Conservation (phyloP, 352 stramenopile species). For the Phytophthora sp. region DNA sequence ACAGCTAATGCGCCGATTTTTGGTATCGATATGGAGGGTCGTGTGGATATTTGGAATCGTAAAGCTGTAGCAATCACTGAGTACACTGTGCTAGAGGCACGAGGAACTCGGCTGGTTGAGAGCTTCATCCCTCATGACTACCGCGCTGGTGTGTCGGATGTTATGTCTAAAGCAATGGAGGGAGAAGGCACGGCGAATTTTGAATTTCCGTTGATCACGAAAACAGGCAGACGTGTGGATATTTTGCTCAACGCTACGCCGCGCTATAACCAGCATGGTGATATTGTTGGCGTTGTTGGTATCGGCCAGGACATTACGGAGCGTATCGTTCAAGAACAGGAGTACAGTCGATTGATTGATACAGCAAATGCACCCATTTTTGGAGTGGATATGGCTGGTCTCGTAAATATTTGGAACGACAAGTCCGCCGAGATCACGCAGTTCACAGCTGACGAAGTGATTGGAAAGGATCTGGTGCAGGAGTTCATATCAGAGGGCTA, state of each 20-base stretch:
- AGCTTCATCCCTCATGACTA: constrained; percentile 89
- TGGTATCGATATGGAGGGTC: constrained; percentile 82
- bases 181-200: constrained; percentile 83
- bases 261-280: constrained; percentile 79
- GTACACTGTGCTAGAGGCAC: constrained; percentile 90
- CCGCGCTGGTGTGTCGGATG: constrained; percentile 55
- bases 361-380: constrained; percentile 91
- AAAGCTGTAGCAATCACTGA: constrained; percentile 91
- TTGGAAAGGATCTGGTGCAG: constrained; percentile 88
- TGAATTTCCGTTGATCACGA: constrained; percentile 89
- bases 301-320: constrained; percentile 87
- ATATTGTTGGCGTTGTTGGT: constrained; percentile 83
- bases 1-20: constrained; percentile 92
- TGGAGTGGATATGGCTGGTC: constrained; percentile 74
- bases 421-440: constrained; percentile 91
- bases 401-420: constrained; percentile 92
- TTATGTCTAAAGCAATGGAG: constrained; percentile 68
- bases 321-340: constrained; percentile 87
- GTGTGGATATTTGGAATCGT: constrained; percentile 92
- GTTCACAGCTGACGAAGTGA: constrained; percentile 87
- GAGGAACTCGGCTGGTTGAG: constrained; percentile 88
- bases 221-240: constrained; percentile 72
- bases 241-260: constrained; percentile 87
- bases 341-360: constrained; percentile 88
- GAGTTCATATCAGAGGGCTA: constrained; percentile 90